A percentile compares a stretch with the other conserved stretches of the same genome.
These are phyloP conservation scores for Phytophthora cryptogea DNA, from an alignment of 352 stramenopile genomes.

Conservation along the genomic window DNA sequence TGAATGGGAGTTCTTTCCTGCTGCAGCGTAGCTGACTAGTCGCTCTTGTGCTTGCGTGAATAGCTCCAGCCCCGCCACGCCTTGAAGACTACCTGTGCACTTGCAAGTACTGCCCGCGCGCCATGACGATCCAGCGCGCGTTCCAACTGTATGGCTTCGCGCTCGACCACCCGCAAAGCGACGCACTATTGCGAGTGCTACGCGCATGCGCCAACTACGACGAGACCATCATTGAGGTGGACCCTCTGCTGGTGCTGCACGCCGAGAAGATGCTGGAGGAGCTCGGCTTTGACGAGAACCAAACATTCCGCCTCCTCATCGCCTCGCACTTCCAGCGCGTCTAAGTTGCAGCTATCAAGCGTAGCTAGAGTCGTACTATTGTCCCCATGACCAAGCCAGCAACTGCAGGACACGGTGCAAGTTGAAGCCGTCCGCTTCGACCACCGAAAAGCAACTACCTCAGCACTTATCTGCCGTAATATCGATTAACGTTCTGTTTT, in stretches of 20 bases:
- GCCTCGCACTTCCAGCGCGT: constrained; percentile 41
- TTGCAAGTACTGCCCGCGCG: constrained; percentile 66
- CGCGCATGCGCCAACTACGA: constrained; percentile 73
- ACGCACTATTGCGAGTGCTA: constrained; percentile 54
- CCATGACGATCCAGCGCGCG: constrained; percentile 46
- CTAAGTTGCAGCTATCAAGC: constrained; percentile 1
- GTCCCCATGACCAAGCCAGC: neutral
- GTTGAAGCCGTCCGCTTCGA: constrained; percentile 10
- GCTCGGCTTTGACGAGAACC: constrained; percentile 51
- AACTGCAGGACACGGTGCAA: constrained; percentile 5
- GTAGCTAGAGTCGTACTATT: neutral
- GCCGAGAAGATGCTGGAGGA: constrained; percentile 58
- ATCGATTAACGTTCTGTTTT: neutral
- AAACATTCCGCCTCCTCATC: constrained; percentile 60
- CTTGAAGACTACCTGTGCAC: constrained; percentile 67
- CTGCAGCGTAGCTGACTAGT: neutral
- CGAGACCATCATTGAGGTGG: constrained; percentile 54
- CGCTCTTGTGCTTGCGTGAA: neutral
- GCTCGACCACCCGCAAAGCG: constrained; percentile 36
- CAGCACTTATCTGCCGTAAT: neutral
- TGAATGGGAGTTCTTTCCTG: neutral
- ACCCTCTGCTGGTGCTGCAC: constrained; percentile 46
- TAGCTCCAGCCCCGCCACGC: constrained; percentile 14
- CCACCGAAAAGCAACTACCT: neutral
- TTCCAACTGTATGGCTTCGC: constrained; percentile 50